phyloP scores from a whole-genome alignment of 1,284 basidiomycete species.

The Polyporus tsugae region DNA sequence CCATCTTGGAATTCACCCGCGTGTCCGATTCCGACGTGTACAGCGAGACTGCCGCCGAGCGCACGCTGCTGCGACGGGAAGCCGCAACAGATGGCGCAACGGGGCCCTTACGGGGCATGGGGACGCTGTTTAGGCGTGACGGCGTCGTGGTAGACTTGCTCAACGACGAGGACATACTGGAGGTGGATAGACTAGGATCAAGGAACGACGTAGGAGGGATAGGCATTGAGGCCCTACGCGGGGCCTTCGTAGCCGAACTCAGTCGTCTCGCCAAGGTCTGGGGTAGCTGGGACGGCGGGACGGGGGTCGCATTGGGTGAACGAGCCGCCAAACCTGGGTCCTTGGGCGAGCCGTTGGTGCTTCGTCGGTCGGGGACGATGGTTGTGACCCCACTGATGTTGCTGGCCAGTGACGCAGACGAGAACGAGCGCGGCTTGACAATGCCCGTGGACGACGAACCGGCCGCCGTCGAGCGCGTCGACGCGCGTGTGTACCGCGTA shows the following conservation, averaged over 20 bases:
- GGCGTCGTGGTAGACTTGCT: slow-evolving; percentile 34
- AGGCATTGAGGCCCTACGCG: slow-evolving; percentile 37
- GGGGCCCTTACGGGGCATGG: slow-evolving; percentile 28
- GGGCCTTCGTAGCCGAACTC: slow-evolving; percentile 24
- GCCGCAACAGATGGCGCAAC: slow-evolving; percentile 34
- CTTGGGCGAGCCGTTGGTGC: slow-evolving; percentile 34
- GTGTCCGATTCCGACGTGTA: slow-evolving; percentile 38
- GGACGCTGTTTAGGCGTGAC: slow-evolving; percentile 36
- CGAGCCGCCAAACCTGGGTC: slow-evolving; percentile 28
- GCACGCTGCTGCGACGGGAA: slow-evolving; percentile 36
- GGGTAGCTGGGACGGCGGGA: slow-evolving; percentile 35
- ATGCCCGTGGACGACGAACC: slow-evolving; percentile 38
- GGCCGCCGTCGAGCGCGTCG: slow-evolving; percentile 41
- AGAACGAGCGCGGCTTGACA: slow-evolving; percentile 44
- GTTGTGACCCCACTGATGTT: slow-evolving; percentile 50
- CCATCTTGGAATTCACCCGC: slow-evolving; percentile 37
- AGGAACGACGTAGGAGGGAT: slow-evolving; percentile 40
- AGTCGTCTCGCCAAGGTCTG: slow-evolving; percentile 34
- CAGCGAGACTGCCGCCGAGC: slow-evolving; percentile 41
- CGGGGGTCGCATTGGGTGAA: slow-evolving; percentile 43
- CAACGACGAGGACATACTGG: slow-evolving; percentile 34
- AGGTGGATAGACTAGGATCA: slow-evolving; percentile 35
- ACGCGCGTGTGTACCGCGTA: slow-evolving; percentile 42
- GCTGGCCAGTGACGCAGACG: slow-evolving; percentile 44
- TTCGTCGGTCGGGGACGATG: slow-evolving; percentile 46